A percentile compares a stretch with the other conserved stretches of the same genome.
phyloP scores from a whole-genome alignment of 768 basidiomycete genomes.

The Trametes cubensis region DNA sequence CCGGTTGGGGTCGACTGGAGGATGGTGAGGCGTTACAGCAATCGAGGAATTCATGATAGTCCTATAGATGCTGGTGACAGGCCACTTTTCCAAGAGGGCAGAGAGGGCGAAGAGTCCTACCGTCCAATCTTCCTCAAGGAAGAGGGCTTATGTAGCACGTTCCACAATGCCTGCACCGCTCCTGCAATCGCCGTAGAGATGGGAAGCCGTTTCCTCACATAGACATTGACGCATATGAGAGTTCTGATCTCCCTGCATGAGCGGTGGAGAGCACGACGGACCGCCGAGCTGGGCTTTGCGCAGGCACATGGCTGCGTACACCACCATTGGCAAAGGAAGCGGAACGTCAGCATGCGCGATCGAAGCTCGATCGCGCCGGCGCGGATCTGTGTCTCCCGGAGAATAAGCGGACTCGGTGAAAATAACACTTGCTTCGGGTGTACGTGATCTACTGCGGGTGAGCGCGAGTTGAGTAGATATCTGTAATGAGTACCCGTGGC shows the following conservation, averaged over 20 bases:
- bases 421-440: neutral
- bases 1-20: constrained; percentile 1
- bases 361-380: constrained; percentile 9
- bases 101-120: neutral
- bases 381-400: constrained; percentile 1
- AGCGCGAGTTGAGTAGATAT: neutral
- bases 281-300: neutral
- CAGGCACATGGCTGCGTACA: constrained; percentile 12
- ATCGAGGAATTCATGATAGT: constrained; percentile 1
- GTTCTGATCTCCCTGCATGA: constrained; percentile 5
- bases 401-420: neutral
- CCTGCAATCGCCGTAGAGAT: neutral
- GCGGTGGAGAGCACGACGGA: constrained; percentile 13
- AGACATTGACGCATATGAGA: constrained; percentile 3
- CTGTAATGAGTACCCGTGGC: neutral
- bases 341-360: constrained; percentile 10
- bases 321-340: constrained; percentile 9
- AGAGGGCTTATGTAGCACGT: constrained; percentile 6
- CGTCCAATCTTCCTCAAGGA: neutral
- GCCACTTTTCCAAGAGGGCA: neutral
- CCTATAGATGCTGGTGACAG: neutral
- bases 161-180: neutral
- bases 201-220: constrained; percentile 6
- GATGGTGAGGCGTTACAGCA: neutral
- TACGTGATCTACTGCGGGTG: constrained; percentile 3